Evolutionary conservation across 2,329 filamentous ascomycete species (phyloP).

Genomic region (Cladosporium sp.): DNA sequence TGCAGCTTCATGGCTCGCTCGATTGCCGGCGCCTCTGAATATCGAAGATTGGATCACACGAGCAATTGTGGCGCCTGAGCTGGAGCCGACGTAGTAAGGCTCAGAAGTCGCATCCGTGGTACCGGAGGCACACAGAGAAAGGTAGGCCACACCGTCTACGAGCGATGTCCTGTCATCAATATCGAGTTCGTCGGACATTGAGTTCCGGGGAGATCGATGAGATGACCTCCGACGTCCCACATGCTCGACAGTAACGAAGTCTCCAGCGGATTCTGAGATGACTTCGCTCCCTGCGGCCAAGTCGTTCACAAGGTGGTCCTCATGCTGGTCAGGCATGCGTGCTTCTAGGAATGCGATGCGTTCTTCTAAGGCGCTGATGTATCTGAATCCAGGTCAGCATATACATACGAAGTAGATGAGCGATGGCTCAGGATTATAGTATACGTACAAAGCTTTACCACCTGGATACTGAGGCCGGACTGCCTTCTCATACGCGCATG

Average conservation of each 20-base stretch:
- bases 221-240: neutral
- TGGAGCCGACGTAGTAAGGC: slow-evolving; percentile 19
- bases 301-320: slow-evolving; percentile 16
- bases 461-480: slow-evolving; percentile 19
- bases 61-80: slow-evolving; percentile 19
- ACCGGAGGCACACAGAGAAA: slow-evolving; percentile 19
- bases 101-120: slow-evolving; percentile 17
- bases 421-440: neutral
- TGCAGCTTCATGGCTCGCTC: neutral
- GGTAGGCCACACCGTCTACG: slow-evolving; percentile 19
- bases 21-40: slow-evolving; percentile 4
- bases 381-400: neutral
- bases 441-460: slow-evolving; percentile 15
- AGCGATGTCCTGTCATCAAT: slow-evolving; percentile 3
- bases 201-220: neutral
- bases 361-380: slow-evolving; percentile 19
- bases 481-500: slow-evolving; percentile 19
- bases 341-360: slow-evolving; percentile 20
- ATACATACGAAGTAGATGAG: neutral
- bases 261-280: neutral
- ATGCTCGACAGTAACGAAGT: neutral
- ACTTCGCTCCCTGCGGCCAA: neutral
- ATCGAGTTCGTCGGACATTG: slow-evolving; percentile 1
- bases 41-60: slow-evolving; percentile 18
- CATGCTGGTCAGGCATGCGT: slow-evolving; percentile 14